phyloP scores from a whole-genome alignment of 139 green algal genomes.

The Micromonas commoda region DNA sequence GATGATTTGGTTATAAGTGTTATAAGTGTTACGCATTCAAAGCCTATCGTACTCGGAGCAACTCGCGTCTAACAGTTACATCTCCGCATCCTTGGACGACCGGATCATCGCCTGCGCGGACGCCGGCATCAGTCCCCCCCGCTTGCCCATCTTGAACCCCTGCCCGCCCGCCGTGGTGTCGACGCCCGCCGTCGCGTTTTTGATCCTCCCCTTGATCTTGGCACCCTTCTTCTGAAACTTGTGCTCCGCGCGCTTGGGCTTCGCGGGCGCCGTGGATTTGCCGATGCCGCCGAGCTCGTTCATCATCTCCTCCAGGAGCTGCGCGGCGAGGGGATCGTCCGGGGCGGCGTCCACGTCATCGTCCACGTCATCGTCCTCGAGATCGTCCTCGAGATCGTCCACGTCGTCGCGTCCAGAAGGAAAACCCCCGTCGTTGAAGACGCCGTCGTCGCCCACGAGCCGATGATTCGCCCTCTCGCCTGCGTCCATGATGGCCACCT shows the following conservation, averaged over 20 bases:
- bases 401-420: background rate
- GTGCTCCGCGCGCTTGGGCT: conserved; percentile 17
- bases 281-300: background rate
- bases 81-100: background rate
- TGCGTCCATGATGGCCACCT: background rate
- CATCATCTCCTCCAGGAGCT: conserved; percentile 16
- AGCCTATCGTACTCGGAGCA: too few relatives aligned
- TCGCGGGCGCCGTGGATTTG: too few relatives aligned
- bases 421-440: background rate
- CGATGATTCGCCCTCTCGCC: background rate
- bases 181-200: background rate
- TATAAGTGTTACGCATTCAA: too few relatives aligned
- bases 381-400: background rate
- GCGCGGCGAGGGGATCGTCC: conserved; percentile 2
- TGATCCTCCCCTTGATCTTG: conserved; percentile 18
- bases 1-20: too few relatives aligned
- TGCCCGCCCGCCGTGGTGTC: background rate
- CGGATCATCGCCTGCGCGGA: conserved; percentile 1
- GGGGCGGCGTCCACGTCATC: background rate
- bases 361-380: background rate
- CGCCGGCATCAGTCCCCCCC: conserved; percentile 15
- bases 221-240: conserved; percentile 32
- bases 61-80: background rate
- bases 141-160: conserved; percentile 13
- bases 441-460: background rate